phyloP scores from a whole-genome alignment of 2,329 filamentous ascomycete species.

The Aureobasidium lini region DNA sequence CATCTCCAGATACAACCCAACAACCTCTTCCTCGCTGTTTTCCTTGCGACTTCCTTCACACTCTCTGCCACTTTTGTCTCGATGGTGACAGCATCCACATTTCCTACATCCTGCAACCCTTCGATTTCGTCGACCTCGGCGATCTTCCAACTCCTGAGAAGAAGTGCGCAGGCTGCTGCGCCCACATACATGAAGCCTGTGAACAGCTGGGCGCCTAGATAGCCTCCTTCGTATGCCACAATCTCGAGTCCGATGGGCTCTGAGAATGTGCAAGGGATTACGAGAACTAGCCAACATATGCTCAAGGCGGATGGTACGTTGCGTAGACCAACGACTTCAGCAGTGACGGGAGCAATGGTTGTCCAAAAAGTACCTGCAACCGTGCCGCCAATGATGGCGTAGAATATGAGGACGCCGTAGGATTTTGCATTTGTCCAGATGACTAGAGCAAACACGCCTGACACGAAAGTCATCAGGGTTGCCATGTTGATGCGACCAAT shows the following conservation, averaged over 20 bases:
- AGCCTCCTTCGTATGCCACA: slow-evolving; percentile 42
- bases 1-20: slow-evolving; percentile 23
- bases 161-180: slow-evolving; percentile 45
- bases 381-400: slow-evolving; percentile 56
- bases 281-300: slow-evolving; percentile 64
- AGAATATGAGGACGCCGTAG: slow-evolving; percentile 64
- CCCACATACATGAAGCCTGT: slow-evolving; percentile 56
- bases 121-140: slow-evolving; percentile 40
- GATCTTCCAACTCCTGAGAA: slow-evolving; percentile 56
- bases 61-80: slow-evolving; percentile 19
- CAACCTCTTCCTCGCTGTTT: slow-evolving; percentile 23
- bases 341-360: slow-evolving; percentile 60
- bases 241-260: slow-evolving; percentile 51
- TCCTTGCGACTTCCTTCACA: slow-evolving; percentile 18
- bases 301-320: slow-evolving; percentile 62
- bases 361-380: slow-evolving; percentile 63
- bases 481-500: slow-evolving; percentile 70
- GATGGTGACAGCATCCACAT: slow-evolving; percentile 21
- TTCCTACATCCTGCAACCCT: slow-evolving; percentile 14
- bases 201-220: slow-evolving; percentile 53
- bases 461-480: slow-evolving; percentile 54
- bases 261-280: slow-evolving; percentile 60
- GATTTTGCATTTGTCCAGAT: slow-evolving; percentile 66
- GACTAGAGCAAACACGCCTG: slow-evolving; percentile 57
- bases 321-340: slow-evolving; percentile 65